phyloP scores from a whole-genome alignment of 371 early-diverging fungal genomes.

The Zychaea mexicana region DNA sequence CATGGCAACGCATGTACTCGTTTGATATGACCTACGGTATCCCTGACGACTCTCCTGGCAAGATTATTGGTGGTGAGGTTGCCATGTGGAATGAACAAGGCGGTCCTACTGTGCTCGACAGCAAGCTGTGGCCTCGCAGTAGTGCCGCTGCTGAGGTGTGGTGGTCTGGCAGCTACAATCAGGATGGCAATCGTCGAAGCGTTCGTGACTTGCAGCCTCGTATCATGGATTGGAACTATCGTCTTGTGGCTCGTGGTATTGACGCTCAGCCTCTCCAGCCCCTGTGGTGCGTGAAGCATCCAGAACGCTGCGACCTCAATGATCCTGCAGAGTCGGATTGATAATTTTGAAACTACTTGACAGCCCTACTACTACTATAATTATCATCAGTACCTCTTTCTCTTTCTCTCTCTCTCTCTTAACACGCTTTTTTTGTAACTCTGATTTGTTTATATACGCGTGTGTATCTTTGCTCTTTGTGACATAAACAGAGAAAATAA shows the following conservation, averaged over 20 bases:
- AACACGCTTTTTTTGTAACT: too few species aligned
- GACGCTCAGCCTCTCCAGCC: constrained; percentile 70
- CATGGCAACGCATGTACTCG: constrained; percentile 79
- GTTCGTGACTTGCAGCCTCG: constrained; percentile 32
- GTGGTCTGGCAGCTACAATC: constrained; percentile 74
- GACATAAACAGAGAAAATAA: background rate
- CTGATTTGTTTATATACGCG: too few species aligned
- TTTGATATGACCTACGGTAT: constrained; percentile 68
- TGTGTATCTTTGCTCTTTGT: background rate
- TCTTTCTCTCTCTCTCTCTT: too few species aligned
- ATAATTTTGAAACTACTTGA: background rate
- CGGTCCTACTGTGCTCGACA: constrained; percentile 64
- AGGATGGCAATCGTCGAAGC: constrained; percentile 43
- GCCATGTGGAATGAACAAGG: constrained; percentile 78
- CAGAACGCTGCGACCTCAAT: constrained; percentile 59
- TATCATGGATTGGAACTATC: constrained; percentile 45
- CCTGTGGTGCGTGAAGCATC: constrained; percentile 71
- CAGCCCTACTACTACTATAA: background rate
- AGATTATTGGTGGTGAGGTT: constrained; percentile 52
- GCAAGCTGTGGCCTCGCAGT: constrained; percentile 73
- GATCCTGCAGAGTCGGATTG: constrained; percentile 7
- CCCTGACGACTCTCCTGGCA: constrained; percentile 46
- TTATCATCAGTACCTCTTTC: background rate
- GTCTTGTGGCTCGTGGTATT: constrained; percentile 70
- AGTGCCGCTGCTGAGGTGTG: constrained; percentile 73